phyloP scores from a whole-genome alignment of 1,284 basidiomycete species.

The Rhizoctonia solani region DNA sequence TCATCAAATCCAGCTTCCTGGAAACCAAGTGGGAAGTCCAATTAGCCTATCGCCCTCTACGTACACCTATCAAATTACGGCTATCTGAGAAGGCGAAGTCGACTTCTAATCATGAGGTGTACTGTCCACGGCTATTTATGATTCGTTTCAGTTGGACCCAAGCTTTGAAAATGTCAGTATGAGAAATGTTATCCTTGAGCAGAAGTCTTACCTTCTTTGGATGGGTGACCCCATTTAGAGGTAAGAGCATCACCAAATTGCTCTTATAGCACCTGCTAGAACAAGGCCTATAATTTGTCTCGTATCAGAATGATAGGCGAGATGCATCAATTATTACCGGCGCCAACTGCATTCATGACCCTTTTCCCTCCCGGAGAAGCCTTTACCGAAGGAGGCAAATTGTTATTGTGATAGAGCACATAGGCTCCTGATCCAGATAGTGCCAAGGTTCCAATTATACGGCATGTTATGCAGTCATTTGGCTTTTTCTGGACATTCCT shows the following conservation, averaged over 20 bases:
- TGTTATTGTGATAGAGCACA: constrained; percentile 31
- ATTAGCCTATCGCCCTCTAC: no score
- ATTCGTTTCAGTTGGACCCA: no score
- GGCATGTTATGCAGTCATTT: constrained; percentile 35
- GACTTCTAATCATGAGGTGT: no score
- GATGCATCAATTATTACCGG: constrained; percentile 6
- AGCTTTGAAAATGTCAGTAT: no score
- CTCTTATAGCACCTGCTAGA: neutral
- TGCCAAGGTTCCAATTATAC: constrained; percentile 32
- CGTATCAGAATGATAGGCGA: neutral
- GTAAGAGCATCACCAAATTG: neutral
- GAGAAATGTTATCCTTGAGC: no score
- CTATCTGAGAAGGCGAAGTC: no score
- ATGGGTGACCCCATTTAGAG: neutral
- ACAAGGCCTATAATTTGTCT: constrained; percentile 1
- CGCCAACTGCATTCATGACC: constrained; percentile 36
- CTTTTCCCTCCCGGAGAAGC: constrained; percentile 33
- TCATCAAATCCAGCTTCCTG: no score
- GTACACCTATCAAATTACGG: no score
- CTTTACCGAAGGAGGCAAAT: constrained; percentile 7
- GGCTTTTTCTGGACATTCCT: neutral
- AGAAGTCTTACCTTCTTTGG: no score
- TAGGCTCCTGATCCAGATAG: constrained; percentile 35
- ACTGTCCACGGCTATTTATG: no score
- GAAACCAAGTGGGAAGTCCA: no score